Conservation (phyloP, 2,329 filamentous ascomycete species). For the Pseudopyricularia cyperi region DNA sequence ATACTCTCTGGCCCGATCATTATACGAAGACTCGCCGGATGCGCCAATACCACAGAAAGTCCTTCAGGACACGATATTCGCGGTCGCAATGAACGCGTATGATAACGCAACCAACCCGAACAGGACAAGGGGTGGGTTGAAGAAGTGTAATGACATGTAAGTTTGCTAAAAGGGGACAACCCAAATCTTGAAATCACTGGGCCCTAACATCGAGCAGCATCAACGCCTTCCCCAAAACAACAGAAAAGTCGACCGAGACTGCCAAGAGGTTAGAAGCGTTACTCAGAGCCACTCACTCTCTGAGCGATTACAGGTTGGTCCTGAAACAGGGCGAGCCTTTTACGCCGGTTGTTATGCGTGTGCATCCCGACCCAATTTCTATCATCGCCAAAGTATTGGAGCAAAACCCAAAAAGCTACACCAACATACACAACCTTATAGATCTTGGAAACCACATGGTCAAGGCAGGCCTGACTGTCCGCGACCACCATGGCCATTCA, state of each 20-base stretch:
- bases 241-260: slow-evolving; percentile 37
- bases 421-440: slow-evolving; percentile 59
- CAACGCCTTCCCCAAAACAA: slow-evolving; percentile 46
- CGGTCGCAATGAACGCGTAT: slow-evolving; percentile 55
- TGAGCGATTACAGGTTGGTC: slow-evolving; percentile 65
- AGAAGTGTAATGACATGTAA: slow-evolving; percentile 65
- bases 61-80: slow-evolving; percentile 48
- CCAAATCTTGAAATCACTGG: neutral
- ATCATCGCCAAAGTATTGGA: slow-evolving; percentile 62
- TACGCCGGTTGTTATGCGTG: slow-evolving; percentile 63
- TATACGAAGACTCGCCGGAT: slow-evolving; percentile 42
- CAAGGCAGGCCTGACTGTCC: slow-evolving; percentile 36
- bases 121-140: slow-evolving; percentile 60
- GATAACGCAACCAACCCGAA: slow-evolving; percentile 78
- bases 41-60: slow-evolving; percentile 32
- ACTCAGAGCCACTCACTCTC: slow-evolving; percentile 57
- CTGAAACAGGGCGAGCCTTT: slow-evolving; percentile 72
- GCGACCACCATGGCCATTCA: slow-evolving; percentile 14
- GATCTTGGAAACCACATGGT: slow-evolving; percentile 57
- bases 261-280: slow-evolving; percentile 47
- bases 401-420: slow-evolving; percentile 64
- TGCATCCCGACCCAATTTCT: slow-evolving; percentile 60
- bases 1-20: slow-evolving; percentile 47
- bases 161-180: too few species aligned
- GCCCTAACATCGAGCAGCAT: slow-evolving; percentile 29